Percentiles rank a stretch among this genome's conserved stretches.
Conservation (phyloP, 2,329 filamentous ascomycete genomes). For the Colletotrichum caudatum region DNA sequence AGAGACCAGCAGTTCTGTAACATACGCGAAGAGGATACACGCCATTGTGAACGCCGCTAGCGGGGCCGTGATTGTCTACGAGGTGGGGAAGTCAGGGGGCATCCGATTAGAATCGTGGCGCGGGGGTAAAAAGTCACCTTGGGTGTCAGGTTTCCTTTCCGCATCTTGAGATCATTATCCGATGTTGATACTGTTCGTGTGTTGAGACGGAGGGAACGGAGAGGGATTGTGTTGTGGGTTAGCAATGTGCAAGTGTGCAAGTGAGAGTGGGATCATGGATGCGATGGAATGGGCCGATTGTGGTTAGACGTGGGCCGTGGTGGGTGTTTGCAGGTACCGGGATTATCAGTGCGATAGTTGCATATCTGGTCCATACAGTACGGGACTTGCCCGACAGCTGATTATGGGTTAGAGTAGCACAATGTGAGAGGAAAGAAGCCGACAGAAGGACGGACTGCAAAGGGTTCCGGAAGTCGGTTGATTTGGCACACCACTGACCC, state of each 20-base stretch:
- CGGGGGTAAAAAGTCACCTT: constrained; percentile 17
- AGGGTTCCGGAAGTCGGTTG: neutral
- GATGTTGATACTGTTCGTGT: neutral
- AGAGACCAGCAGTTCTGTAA: neutral
- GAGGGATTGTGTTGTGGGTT: constrained; percentile 8
- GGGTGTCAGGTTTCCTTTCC: constrained; percentile 42
- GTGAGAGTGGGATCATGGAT: constrained; percentile 13
- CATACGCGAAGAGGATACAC: constrained; percentile 61
- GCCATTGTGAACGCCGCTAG: constrained; percentile 68
- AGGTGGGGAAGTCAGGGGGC: constrained; percentile 1
- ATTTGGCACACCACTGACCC: neutral
- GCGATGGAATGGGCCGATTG: constrained; percentile 36
- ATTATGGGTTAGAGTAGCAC: neutral
- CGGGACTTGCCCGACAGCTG: neutral
- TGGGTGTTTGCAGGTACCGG: constrained; percentile 19
- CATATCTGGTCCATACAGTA: neutral
- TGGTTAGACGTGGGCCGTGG: neutral
- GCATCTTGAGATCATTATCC: constrained; percentile 25
- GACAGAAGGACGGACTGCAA: too few relatives aligned
- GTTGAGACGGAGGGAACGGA: neutral
- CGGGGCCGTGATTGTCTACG: constrained; percentile 61
- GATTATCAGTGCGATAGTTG: neutral
- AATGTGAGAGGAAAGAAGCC: neutral
- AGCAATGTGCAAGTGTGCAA: constrained; percentile 11
- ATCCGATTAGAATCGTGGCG: neutral